Evolutionary conservation across 2,329 filamentous ascomycete species (phyloP).

Genomic region (Scorias spongiosa): DNA sequence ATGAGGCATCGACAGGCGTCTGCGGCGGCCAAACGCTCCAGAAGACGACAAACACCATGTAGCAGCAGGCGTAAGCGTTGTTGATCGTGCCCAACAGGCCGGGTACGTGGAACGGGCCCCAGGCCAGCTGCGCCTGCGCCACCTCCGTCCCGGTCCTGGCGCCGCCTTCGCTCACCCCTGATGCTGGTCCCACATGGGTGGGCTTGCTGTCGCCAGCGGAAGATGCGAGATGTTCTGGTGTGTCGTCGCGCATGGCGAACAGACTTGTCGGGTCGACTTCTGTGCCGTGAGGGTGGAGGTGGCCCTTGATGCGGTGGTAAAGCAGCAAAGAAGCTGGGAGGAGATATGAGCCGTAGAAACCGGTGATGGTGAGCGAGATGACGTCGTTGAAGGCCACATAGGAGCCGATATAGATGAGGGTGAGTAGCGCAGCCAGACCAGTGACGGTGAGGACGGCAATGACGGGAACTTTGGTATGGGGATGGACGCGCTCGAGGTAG

Average conservation of each 20-base stretch:
- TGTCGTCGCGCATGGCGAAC: constrained; percentile 23
- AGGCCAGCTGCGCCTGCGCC: constrained; percentile 25
- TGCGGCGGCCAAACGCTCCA: constrained; percentile 37
- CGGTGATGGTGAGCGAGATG: constrained; percentile 28
- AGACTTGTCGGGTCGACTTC: constrained; percentile 8
- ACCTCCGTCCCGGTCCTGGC: constrained; percentile 4
- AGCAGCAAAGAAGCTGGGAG: constrained; percentile 26
- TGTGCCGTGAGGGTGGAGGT: constrained; percentile 25
- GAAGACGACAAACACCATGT: constrained; percentile 40
- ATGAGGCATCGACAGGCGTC: constrained; percentile 18
- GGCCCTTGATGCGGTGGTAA: constrained; percentile 24
- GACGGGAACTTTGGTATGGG: constrained; percentile 15
- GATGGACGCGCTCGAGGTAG: constrained; percentile 21
- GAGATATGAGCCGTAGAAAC: constrained; percentile 30
- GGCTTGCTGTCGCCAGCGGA: constrained; percentile 45
- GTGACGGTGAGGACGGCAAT: constrained; percentile 30
- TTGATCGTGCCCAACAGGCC: constrained; percentile 37
- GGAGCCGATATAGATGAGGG: constrained; percentile 28
- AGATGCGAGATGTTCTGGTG: constrained; percentile 46
- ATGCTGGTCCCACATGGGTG: constrained; percentile 31
- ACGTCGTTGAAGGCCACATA: constrained; percentile 31
- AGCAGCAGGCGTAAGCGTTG: constrained; percentile 39
- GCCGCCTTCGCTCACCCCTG: background rate
- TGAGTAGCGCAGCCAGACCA: constrained; percentile 34
- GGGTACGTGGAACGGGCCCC: constrained; percentile 42